Conservation (phyloP, 164 flowering plant species). For the Sedum album region DNA sequence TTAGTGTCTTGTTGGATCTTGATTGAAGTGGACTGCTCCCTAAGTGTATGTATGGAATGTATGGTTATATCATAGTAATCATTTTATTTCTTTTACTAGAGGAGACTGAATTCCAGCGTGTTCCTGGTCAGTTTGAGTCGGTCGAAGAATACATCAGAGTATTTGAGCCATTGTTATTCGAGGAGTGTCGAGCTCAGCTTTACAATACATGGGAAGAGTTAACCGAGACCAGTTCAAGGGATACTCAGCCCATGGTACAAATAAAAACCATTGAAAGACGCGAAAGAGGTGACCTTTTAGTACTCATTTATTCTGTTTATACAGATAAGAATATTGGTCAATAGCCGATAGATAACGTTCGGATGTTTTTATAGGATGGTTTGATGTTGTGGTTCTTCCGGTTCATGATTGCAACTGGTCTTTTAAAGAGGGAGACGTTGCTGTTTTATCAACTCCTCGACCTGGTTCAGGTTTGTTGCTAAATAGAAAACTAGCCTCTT, state of each 20-base stretch:
- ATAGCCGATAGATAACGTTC: background rate
- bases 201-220: constrained; percentile 93
- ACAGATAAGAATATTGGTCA: background rate
- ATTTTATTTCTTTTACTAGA: constrained; percentile 32
- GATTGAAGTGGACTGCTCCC: background rate
- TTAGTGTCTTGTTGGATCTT: background rate
- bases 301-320: background rate
- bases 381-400: constrained; percentile 75
- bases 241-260: constrained; percentile 68
- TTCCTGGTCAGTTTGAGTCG: constrained; percentile 91
- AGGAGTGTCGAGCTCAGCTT: constrained; percentile 97
- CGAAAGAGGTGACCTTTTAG: constrained; percentile 62
- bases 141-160: constrained; percentile 89
- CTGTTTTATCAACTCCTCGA: constrained; percentile 71
- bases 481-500: background rate
- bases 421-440: constrained; percentile 97
- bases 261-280: constrained; percentile 72
- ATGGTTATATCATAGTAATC: constrained; percentile 3
- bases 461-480: constrained; percentile 67
- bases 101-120: constrained; percentile 84
- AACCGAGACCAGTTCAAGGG: constrained; percentile 56
- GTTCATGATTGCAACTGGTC: constrained; percentile 67
- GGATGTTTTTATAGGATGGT: constrained; percentile 57
- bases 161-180: constrained; percentile 97
- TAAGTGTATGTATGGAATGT: background rate